Evolutionary conservation across 441 rosid genomes (phyloP).

Genomic region (Lepidium campestre): DNA sequence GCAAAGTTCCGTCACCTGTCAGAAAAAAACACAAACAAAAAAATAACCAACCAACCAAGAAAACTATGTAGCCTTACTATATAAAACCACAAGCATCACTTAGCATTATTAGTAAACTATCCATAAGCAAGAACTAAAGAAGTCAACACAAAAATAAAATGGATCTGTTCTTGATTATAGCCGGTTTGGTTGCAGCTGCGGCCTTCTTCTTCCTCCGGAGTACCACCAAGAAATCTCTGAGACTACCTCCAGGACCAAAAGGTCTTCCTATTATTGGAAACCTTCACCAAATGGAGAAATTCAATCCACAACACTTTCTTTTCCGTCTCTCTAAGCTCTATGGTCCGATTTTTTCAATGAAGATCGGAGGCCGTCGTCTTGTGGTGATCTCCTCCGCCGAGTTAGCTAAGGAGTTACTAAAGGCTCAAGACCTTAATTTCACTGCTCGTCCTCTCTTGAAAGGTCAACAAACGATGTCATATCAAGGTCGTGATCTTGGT

Average conservation of each 20-base stretch:
- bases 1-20: slow-evolving; percentile 8
- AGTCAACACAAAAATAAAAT: not conserved
- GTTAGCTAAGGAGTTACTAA: slow-evolving; percentile 37
- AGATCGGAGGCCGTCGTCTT: slow-evolving; percentile 30
- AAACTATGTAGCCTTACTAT: slow-evolving; percentile 1
- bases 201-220: slow-evolving; percentile 15
- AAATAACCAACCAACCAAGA: slow-evolving; percentile 5
- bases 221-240: slow-evolving; percentile 1
- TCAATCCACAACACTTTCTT: slow-evolving; percentile 28
- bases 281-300: slow-evolving; percentile 42
- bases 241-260: slow-evolving; percentile 37
- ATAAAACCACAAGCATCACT: not conserved
- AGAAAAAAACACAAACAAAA: not conserved
- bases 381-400: slow-evolving; percentile 44
- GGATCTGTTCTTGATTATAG: slow-evolving; percentile 22
- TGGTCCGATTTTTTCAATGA: slow-evolving; percentile 41
- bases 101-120: not conserved
- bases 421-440: slow-evolving; percentile 40
- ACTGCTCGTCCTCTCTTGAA: slow-evolving; percentile 28
- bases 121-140: not conserved
- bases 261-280: slow-evolving; percentile 53
- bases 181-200: not conserved
- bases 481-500: slow-evolving; percentile 39
- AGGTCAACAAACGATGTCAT: slow-evolving; percentile 34
- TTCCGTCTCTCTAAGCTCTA: slow-evolving; percentile 37